A percentile compares a stretch with the other conserved stretches of the same genome.
These are phyloP conservation scores for Sanguinoderma infundibulare DNA, from an alignment of 1,284 basidiomycete species.

Conservation along the genomic window DNA sequence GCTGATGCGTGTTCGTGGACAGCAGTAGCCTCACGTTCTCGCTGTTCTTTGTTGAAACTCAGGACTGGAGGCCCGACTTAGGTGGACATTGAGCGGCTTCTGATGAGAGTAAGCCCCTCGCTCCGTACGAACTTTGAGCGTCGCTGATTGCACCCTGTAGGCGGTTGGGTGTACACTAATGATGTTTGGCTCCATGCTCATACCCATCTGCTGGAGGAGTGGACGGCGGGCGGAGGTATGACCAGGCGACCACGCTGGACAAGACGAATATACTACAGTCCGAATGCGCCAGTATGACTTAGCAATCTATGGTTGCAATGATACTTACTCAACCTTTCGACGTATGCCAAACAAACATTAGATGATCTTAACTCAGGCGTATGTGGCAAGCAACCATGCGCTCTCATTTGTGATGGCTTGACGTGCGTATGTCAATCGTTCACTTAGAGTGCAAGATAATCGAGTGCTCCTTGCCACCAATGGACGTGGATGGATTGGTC, in stretches of 20 bases:
- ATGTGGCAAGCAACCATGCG: no score
- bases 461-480: no score
- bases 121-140: background rate
- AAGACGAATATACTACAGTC: conserved; percentile 60
- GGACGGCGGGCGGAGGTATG: conserved; percentile 47
- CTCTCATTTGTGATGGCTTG: no score
- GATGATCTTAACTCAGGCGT: no score
- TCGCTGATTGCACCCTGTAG: conserved; percentile 36
- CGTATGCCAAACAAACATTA: no score
- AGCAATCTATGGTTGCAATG: background rate
- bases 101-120: conserved; percentile 47
- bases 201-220: conserved; percentile 45
- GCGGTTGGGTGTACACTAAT: conserved; percentile 80
- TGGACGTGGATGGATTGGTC: no score
- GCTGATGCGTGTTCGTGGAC: conserved; percentile 24
- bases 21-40: conserved; percentile 81
- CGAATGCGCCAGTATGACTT: conserved; percentile 5
- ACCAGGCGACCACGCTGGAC: conserved; percentile 72
- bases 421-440: no score
- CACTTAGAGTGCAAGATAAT: no score
- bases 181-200: conserved; percentile 67
- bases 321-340: no score
- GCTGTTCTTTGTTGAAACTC: conserved; percentile 73
- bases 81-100: conserved; percentile 56
- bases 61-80: conserved; percentile 75